Conservation (phyloP, 1,139 yeast species). For the Hyphopichia burtonii region DNA sequence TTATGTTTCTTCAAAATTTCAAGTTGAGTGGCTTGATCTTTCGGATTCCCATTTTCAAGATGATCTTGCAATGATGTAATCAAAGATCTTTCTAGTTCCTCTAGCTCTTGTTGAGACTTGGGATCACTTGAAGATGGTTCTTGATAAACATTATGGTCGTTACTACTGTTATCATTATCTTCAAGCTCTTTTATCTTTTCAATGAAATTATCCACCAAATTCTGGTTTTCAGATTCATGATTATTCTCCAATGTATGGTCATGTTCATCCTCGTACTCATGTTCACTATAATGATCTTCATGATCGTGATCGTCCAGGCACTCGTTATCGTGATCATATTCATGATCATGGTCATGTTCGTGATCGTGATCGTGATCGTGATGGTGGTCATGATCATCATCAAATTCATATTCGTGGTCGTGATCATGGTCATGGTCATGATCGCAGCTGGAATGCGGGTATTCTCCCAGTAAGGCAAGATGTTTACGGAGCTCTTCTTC, state of each 20-base stretch:
- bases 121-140: too few species aligned
- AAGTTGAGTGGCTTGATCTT: background rate
- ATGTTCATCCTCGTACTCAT: background rate
- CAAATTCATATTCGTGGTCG: constrained; percentile 3
- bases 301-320: background rate
- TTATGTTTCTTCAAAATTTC: constrained; percentile 56
- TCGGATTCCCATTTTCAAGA: background rate
- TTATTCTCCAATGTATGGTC: background rate
- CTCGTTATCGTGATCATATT: background rate
- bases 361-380: background rate
- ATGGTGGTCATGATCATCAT: background rate
- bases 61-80: background rate
- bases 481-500: constrained; percentile 3
- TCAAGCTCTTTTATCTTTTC: constrained; percentile 1
- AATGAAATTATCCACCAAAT: background rate
- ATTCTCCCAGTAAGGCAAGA: background rate
- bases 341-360: background rate
- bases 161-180: background rate
- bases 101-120: background rate
- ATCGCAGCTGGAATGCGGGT: constrained; percentile 8
- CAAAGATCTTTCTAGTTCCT: background rate
- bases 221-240: background rate
- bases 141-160: background rate
- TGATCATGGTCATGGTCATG: constrained; percentile 5
- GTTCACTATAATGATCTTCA: background rate